phyloP scores from a whole-genome alignment of 345 rosid species.

The Linum tenue region DNA sequence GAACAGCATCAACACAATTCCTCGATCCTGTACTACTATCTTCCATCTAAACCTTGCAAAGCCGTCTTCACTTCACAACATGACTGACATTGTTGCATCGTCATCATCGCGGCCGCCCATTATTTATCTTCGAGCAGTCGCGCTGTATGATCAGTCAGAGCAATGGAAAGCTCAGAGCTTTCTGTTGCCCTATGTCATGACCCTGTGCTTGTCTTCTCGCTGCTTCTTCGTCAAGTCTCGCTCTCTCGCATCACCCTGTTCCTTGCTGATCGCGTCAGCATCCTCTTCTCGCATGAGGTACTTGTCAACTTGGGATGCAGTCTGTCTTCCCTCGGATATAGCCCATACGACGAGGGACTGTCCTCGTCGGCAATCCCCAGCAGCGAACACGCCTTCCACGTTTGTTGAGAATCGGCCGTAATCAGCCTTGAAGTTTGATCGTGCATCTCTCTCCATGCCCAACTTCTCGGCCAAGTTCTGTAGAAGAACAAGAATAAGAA shows the following conservation, averaged over 20 bases:
- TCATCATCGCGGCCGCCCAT: not conserved
- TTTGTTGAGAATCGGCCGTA: constrained; percentile 82
- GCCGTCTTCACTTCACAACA: not conserved
- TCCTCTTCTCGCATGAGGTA: constrained; percentile 38
- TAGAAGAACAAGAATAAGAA: not conserved
- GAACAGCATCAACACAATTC: constrained; percentile 6
- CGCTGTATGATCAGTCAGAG: constrained; percentile 2
- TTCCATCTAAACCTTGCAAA: constrained; percentile 1
- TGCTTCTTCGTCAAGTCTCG: constrained; percentile 23
- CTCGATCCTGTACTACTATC: not conserved
- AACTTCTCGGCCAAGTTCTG: constrained; percentile 75
- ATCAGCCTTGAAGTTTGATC: constrained; percentile 91
- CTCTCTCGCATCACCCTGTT: constrained; percentile 10
- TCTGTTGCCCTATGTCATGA: constrained; percentile 25
- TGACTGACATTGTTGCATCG: not conserved
- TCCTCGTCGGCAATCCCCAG: constrained; percentile 95
- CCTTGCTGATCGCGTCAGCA: constrained; percentile 11
- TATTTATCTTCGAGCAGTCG: constrained; percentile 2
- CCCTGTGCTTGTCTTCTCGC: constrained; percentile 35
- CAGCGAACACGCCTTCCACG: constrained; percentile 84
- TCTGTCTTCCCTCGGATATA: constrained; percentile 93
- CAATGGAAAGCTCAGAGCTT: not conserved
- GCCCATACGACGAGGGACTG: constrained; percentile 99
- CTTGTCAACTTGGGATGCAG: constrained; percentile 81
- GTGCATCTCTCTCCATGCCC: constrained; percentile 68